Conservation (phyloP, 441 rosid species). For the Mallotus repandus region DNA sequence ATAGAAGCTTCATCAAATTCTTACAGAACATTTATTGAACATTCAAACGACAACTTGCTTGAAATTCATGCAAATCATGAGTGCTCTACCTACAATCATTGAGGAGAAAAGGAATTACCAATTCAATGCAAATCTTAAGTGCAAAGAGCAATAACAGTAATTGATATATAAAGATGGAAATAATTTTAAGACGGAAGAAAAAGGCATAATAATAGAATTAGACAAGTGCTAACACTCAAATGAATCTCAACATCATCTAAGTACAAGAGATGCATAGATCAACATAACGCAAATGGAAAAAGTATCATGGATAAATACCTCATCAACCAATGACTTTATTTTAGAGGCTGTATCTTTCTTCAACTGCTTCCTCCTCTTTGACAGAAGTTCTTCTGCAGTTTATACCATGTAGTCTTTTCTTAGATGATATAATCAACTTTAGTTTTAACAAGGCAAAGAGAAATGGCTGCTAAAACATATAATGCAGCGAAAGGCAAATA, state of each 20-base stretch:
- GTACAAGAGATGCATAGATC: neutral
- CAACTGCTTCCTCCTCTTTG: conserved; percentile 91
- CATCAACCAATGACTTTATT: conserved; percentile 87
- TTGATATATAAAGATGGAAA: no score
- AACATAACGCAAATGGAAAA: neutral
- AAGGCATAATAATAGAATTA: neutral
- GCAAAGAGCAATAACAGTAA: neutral
- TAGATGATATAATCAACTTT: neutral
- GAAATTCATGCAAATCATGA: neutral
- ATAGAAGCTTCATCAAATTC: neutral
- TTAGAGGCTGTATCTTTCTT: conserved; percentile 95
- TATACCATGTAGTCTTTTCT: conserved; percentile 23
- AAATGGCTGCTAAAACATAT: neutral
- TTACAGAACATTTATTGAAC: no score
- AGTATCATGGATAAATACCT: conserved; percentile 45
- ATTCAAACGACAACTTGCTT: neutral
- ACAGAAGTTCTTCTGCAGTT: conserved; percentile 84
- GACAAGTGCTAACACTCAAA: neutral
- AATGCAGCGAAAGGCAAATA: neutral
- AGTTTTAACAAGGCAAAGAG: no score
- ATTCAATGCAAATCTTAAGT: neutral
- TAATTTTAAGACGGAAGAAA: neutral
- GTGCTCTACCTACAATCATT: neutral
- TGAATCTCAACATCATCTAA: neutral
- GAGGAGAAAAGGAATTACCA: neutral